Conservation (phyloP, 257 asterid species). For the Fraxinus pennsylvanica region DNA sequence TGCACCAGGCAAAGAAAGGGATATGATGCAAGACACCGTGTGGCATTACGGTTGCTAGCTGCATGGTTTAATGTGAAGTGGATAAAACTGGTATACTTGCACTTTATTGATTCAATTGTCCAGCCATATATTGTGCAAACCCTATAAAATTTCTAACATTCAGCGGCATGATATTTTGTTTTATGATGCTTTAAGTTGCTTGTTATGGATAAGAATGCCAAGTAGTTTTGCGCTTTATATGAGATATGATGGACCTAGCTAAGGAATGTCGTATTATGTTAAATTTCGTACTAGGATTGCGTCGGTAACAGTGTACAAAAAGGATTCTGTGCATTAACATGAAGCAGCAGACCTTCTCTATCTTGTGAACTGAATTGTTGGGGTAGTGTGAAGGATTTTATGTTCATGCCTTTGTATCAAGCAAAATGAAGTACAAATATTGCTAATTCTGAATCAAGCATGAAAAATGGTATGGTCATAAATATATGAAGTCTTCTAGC, state of each 20-base stretch:
- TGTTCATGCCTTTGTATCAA: background rate
- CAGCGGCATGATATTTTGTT: constrained; percentile 1
- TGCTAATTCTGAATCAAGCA: background rate
- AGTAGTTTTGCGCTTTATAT: constrained; percentile 16
- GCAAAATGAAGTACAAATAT: background rate
- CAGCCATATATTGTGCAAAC: constrained; percentile 3
- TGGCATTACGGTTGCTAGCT: constrained; percentile 74
- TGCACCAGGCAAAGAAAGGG: constrained; percentile 57
- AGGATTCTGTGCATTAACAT: constrained; percentile 14
- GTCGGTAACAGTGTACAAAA: background rate
- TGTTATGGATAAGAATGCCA: constrained; percentile 9
- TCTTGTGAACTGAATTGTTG: background rate
- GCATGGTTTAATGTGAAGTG: constrained; percentile 87
- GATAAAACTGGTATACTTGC: constrained; percentile 62
- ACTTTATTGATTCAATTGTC: constrained; percentile 15
- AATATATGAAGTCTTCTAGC: background rate
- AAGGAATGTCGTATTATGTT: constrained; percentile 18
- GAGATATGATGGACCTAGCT: constrained; percentile 13
- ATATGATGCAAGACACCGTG: constrained; percentile 86
- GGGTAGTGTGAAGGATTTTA: background rate
- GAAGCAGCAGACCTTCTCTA: constrained; percentile 3
- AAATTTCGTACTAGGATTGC: background rate
- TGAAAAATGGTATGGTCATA: background rate
- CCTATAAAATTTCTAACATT: constrained; percentile 13
- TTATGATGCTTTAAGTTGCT: constrained; percentile 7